A percentile compares a stretch with the other conserved stretches of the same genome.
These are phyloP conservation scores for Picea mariana DNA, from an alignment of 83 land plant genomes.

Conservation along the genomic window DNA sequence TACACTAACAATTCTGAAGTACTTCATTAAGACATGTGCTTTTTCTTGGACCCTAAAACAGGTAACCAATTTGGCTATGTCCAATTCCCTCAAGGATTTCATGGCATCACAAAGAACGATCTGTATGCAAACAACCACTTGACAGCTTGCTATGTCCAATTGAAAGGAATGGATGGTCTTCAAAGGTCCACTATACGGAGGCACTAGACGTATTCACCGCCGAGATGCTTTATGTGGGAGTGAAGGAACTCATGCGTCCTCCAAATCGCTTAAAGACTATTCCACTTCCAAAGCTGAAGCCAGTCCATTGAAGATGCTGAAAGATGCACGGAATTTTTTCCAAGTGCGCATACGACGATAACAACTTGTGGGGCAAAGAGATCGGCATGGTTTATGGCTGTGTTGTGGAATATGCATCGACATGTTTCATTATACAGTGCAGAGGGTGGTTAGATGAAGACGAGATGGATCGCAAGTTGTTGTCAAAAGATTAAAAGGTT, in stretches of 20 bases:
- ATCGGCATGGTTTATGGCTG: not conserved
- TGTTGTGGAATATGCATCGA: not conserved
- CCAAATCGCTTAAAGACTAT: not conserved
- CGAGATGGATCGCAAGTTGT: no score
- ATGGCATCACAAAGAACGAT: no score
- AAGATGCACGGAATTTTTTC: no score
- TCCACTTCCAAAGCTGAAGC: no score
- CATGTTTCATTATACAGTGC: not conserved
- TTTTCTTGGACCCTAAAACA: not conserved
- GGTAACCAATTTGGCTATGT: slow-evolving; percentile 21
- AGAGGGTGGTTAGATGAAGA: no score
- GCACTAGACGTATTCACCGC: slow-evolving; percentile 19
- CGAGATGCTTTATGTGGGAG: slow-evolving; percentile 29
- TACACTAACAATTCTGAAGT: no score
- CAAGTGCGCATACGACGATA: no score
- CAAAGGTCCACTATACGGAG: slow-evolving; percentile 15
- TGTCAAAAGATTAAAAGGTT: no score
- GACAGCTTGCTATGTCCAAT: no score
- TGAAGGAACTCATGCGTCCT: no score
- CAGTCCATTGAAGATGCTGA: not conserved
- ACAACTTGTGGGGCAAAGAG: slow-evolving; percentile 47
- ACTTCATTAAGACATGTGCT: no score
- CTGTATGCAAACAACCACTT: slow-evolving; percentile 36
- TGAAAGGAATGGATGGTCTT: slow-evolving; percentile 29
- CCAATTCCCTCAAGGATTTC: slow-evolving; percentile 21